Conservation (phyloP, 352 stramenopile genomes). For the Pythium volutum region DNA sequence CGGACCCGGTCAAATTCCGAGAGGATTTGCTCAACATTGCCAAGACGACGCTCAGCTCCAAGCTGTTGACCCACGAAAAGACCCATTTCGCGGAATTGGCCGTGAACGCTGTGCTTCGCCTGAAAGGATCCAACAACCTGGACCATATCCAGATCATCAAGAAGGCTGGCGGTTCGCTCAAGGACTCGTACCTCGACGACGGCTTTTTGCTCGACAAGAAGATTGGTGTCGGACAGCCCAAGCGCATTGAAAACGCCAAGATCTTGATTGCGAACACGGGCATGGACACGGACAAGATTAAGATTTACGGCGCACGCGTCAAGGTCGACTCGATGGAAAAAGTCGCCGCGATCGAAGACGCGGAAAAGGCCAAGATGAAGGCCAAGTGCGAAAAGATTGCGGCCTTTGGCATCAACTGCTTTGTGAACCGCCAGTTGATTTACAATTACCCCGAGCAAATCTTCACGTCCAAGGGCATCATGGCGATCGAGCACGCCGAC, state of each 20-base stretch:
- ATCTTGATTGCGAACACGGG: slow-evolving; percentile 99
- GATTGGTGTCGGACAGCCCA: slow-evolving; percentile 93
- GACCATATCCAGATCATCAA: slow-evolving; percentile 99
- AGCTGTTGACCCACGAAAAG: slow-evolving; percentile 98
- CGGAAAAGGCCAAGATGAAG: slow-evolving; percentile 99
- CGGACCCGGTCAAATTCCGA: slow-evolving; percentile 86
- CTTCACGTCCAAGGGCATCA: slow-evolving; percentile 98
- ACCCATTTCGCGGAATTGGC: slow-evolving; percentile 96
- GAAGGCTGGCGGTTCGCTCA: slow-evolving; percentile 94
- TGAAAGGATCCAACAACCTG: slow-evolving; percentile 94
- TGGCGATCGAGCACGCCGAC: slow-evolving; percentile 99
- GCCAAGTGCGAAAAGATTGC: slow-evolving; percentile 98
- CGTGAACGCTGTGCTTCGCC: slow-evolving; percentile 95
- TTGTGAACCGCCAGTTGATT: slow-evolving; percentile 99
- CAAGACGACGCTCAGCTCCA: slow-evolving; percentile 97
- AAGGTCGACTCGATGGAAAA: slow-evolving; percentile 99
- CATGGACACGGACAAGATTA: slow-evolving; percentile 99
- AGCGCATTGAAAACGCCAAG: slow-evolving; percentile 97
- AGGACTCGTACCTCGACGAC: slow-evolving; percentile 98
- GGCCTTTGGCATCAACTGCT: slow-evolving; percentile 98
- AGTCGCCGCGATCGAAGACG: slow-evolving; percentile 98
- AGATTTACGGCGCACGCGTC: slow-evolving; percentile 98
- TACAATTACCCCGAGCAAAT: slow-evolving; percentile 99
- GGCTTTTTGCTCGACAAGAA: slow-evolving; percentile 99
- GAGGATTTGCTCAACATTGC: slow-evolving; percentile 97